Evolutionary conservation across 805 yeast genomes (phyloP).

Genomic region (Metschnikowia colocasiae): DNA sequence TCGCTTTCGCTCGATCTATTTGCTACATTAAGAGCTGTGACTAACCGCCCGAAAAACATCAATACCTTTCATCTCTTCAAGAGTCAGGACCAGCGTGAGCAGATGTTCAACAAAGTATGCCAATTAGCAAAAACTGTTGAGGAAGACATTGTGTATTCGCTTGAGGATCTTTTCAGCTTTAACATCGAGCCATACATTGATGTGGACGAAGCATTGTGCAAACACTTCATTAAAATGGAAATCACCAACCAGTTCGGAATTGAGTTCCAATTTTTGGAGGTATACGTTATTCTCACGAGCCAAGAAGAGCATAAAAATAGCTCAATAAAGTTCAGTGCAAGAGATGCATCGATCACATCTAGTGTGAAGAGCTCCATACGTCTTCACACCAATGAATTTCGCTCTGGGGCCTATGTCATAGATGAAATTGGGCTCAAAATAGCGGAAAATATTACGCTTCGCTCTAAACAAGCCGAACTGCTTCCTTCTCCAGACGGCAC

Average conservation of each 20-base stretch:
- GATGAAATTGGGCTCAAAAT: slow-evolving; percentile 7
- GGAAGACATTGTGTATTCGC: slow-evolving; percentile 20
- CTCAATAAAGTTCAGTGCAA: slow-evolving; percentile 10
- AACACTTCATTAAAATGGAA: slow-evolving; percentile 33
- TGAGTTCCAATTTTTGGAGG: slow-evolving; percentile 19
- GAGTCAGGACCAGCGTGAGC: slow-evolving; percentile 12
- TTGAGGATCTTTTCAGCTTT: slow-evolving; percentile 36
- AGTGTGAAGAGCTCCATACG: slow-evolving; percentile 9
- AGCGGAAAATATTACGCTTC: slow-evolving; percentile 9
- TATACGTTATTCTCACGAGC: slow-evolving; percentile 22
- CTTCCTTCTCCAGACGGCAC: slow-evolving; percentile 6
- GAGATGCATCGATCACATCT: slow-evolving; percentile 6
- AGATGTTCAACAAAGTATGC: slow-evolving; percentile 5
- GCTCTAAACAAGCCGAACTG: background rate
- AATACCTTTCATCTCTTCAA: slow-evolving; percentile 27
- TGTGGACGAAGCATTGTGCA: slow-evolving; percentile 26
- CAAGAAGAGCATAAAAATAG: slow-evolving; percentile 13
- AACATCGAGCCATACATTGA: slow-evolving; percentile 35
- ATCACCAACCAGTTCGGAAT: slow-evolving; percentile 30
- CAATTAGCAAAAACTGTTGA: slow-evolving; percentile 6
- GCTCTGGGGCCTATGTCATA: slow-evolving; percentile 3
- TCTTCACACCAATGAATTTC: slow-evolving; percentile 6
- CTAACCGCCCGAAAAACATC: slow-evolving; percentile 20
- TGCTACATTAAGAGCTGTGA: slow-evolving; percentile 25
- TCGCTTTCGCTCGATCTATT: slow-evolving; percentile 41